A percentile compares a stretch with the other conserved stretches of the same genome.
Evolutionary conservation across 2,329 filamentous ascomycete genomes (phyloP).

Genomic region (Colletotrichum sp.): DNA sequence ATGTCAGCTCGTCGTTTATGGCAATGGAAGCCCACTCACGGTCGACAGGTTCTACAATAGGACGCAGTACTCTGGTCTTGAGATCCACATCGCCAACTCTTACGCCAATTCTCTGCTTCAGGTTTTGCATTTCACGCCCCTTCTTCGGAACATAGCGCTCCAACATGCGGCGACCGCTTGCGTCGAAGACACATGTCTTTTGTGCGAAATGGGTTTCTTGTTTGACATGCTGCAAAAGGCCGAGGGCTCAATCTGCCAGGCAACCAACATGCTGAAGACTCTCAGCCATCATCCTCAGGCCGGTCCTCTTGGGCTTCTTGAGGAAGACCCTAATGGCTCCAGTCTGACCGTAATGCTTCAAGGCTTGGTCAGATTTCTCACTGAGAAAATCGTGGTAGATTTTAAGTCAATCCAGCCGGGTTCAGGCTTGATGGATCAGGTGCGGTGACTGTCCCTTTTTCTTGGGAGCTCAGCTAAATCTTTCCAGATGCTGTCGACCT

Average conservation of each 20-base stretch:
- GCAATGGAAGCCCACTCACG: slow-evolving; percentile 20
- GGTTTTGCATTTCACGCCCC: slow-evolving; percentile 86
- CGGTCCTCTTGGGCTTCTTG: slow-evolving; percentile 78
- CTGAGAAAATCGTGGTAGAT: slow-evolving; percentile 81
- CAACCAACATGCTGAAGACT: slow-evolving; percentile 91
- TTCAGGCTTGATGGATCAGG: slow-evolving; percentile 73
- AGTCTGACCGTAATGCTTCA: slow-evolving; percentile 85
- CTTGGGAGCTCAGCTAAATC: slow-evolving; percentile 25
- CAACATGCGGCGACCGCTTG: slow-evolving; percentile 89
- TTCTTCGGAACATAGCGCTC: slow-evolving; percentile 86
- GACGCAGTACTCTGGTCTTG: slow-evolving; percentile 87
- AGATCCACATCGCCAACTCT: slow-evolving; percentile 96
- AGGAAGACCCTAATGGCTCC: slow-evolving; percentile 78
- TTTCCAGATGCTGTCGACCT: slow-evolving; percentile 66
- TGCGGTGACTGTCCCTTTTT: slow-evolving; percentile 30
- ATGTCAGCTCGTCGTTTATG: slow-evolving; percentile 34
- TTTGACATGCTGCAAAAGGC: slow-evolving; percentile 99
- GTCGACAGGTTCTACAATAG: slow-evolving; percentile 84
- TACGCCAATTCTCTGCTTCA: slow-evolving; percentile 94
- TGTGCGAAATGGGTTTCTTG: slow-evolving; percentile 94
- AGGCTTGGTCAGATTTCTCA: slow-evolving; percentile 81
- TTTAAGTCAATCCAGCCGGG: slow-evolving; percentile 70
- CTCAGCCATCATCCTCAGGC: slow-evolving; percentile 85
- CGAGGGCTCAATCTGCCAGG: slow-evolving; percentile 91
- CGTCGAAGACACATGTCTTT: slow-evolving; percentile 79